Evolutionary conservation across 257 asterid genomes (phyloP).

Genomic region (Solanum sparsipilum): DNA sequence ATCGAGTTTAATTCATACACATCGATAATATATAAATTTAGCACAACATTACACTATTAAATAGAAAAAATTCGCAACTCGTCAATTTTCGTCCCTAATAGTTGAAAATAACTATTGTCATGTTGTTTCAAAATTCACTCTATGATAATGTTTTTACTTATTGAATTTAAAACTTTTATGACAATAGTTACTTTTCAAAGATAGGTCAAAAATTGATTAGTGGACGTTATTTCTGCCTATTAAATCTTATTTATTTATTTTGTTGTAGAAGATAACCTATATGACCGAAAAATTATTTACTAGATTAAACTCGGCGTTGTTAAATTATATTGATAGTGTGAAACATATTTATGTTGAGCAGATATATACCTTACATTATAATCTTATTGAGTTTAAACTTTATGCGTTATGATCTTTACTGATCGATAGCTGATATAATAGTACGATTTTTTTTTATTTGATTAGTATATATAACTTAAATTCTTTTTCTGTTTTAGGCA

Average conservation of each 20-base stretch:
- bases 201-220: neutral
- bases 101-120: neutral
- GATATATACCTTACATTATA: neutral
- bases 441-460: too few species aligned
- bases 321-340: neutral
- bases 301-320: neutral
- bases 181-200: neutral
- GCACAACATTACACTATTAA: neutral
- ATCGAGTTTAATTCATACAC: neutral
- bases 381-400: neutral
- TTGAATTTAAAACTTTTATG: neutral
- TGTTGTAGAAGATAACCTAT: neutral
- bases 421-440: too few species aligned
- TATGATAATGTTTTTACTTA: neutral
- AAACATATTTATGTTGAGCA: neutral
- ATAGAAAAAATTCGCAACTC: neutral
- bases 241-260: neutral
- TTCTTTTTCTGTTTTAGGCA: conserved; percentile 25
- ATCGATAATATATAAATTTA: neutral
- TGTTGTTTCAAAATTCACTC: neutral
- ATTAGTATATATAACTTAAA: neutral
- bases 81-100: neutral
- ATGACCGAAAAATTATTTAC: neutral
- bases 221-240: neutral
- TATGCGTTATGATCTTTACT: neutral